Evolutionary conservation across 805 yeast genomes (phyloP).

Genomic region (Candida pseudofarinosa): DNA sequence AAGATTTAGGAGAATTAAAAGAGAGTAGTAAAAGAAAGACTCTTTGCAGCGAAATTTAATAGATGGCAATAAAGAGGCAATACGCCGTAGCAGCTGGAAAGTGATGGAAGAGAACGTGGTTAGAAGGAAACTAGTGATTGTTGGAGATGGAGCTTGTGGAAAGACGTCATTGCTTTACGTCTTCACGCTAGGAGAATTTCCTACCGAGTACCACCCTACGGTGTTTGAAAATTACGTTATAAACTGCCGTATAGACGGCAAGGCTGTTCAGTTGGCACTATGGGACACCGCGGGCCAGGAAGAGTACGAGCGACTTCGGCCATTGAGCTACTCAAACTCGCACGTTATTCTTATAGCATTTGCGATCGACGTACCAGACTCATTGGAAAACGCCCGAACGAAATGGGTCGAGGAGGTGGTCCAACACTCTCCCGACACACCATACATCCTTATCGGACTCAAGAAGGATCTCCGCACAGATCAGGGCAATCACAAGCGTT

Average conservation of each 20-base stretch:
- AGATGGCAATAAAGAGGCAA: background rate
- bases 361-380: constrained; percentile 81
- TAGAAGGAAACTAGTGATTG: constrained; percentile 73
- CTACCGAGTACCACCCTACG: constrained; percentile 89
- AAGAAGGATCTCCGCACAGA: constrained; percentile 71
- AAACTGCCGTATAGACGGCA: constrained; percentile 91
- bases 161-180: constrained; percentile 88
- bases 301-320: constrained; percentile 87
- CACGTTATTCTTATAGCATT: constrained; percentile 83
- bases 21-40: background rate
- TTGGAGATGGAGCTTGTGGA: constrained; percentile 95
- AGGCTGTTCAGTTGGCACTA: constrained; percentile 78
- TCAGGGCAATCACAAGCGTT: constrained; percentile 33
- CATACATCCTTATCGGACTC: constrained; percentile 75
- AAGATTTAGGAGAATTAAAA: too few relatives aligned
- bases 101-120: constrained; percentile 9
- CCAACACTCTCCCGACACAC: constrained; percentile 76
- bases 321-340: constrained; percentile 82
- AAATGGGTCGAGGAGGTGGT: constrained; percentile 88
- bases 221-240: constrained; percentile 94
- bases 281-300: constrained; percentile 99
- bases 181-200: constrained; percentile 89
- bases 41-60: background rate
- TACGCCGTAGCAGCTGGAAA: background rate
- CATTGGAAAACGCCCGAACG: constrained; percentile 72